phyloP scores from a whole-genome alignment of 257 asterid species.

The Penstemon eatonii region DNA sequence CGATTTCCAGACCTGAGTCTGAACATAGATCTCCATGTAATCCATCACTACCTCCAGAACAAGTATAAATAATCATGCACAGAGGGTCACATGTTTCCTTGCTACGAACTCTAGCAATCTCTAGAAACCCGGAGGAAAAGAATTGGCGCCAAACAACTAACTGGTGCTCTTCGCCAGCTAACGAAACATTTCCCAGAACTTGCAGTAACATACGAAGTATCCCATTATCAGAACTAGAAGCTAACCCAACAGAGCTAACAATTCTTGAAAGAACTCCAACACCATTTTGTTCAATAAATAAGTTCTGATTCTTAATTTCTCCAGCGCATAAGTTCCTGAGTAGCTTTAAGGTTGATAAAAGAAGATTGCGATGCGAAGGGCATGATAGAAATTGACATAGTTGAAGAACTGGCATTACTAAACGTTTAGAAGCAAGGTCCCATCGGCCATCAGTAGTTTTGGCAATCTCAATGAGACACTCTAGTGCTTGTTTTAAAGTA shows the following conservation, averaged over 20 bases:
- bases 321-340: slow-evolving; percentile 91
- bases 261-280: slow-evolving; percentile 44
- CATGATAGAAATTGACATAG: slow-evolving; percentile 49
- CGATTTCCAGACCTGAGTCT: slow-evolving; percentile 46
- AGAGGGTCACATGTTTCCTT: slow-evolving; percentile 70
- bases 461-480: slow-evolving; percentile 53
- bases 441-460: slow-evolving; percentile 59
- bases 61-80: slow-evolving; percentile 73
- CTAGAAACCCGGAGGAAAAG: slow-evolving; percentile 52
- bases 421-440: slow-evolving; percentile 51
- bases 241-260: slow-evolving; percentile 36
- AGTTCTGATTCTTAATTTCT: slow-evolving; percentile 63
- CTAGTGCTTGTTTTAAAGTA: slow-evolving; percentile 48
- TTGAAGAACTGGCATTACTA: slow-evolving; percentile 41
- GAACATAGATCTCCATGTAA: slow-evolving; percentile 43
- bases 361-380: slow-evolving; percentile 41
- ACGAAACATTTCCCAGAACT: slow-evolving; percentile 72
- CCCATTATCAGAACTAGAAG: slow-evolving; percentile 41
- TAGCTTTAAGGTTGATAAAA: slow-evolving; percentile 56
- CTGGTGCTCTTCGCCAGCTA: slow-evolving; percentile 68
- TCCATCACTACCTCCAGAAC: slow-evolving; percentile 44
- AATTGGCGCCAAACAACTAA: slow-evolving; percentile 59
- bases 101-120: slow-evolving; percentile 55
- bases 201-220: slow-evolving; percentile 60
- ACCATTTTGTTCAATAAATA: slow-evolving; percentile 64